Percentiles rank a stretch among this genome's conserved stretches.
Evolutionary conservation across 2,329 filamentous ascomycete species (phyloP).

Genomic region (Diaporthe vexans): DNA sequence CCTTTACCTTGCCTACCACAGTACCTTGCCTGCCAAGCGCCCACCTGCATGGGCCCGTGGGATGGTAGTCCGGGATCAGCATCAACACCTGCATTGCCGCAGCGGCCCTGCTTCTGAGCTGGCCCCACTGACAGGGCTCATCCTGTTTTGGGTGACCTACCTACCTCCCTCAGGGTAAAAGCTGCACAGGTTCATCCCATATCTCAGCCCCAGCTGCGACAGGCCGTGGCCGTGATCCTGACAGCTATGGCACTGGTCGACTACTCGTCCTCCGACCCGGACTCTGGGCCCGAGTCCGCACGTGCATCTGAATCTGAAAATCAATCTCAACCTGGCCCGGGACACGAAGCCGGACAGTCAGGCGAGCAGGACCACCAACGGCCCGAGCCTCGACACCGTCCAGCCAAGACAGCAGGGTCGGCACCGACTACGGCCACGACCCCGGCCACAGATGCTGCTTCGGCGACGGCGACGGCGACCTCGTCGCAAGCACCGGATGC

Average conservation of each 20-base stretch:
- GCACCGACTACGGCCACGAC: neutral
- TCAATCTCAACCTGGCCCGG: neutral
- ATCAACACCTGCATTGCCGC: conserved; percentile 10
- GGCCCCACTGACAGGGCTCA: conserved; percentile 14
- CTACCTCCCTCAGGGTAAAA: too few relatives aligned
- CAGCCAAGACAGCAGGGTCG: neutral
- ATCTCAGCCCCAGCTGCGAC: neutral
- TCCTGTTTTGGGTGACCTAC: neutral
- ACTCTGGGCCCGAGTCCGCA: conserved; percentile 10
- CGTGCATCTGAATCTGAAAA: neutral
- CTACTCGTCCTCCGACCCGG: conserved; percentile 52
- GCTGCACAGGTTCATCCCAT: conserved; percentile 7
- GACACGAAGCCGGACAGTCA: neutral
- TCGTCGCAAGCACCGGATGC: neutral
- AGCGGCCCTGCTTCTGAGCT: neutral
- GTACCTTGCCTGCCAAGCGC: too few relatives aligned
- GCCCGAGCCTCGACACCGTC: neutral
- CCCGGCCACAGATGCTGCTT: too few relatives aligned
- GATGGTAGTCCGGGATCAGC: neutral
- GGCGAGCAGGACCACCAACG: neutral
- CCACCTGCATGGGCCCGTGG: too few relatives aligned
- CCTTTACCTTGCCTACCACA: too few relatives aligned
- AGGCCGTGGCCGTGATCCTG: neutral
- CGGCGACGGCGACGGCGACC: neutral
- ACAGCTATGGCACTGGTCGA: conserved; percentile 56